Evolutionary conservation across 768 basidiomycete genomes (phyloP).

Genomic region (Russula virescens): DNA sequence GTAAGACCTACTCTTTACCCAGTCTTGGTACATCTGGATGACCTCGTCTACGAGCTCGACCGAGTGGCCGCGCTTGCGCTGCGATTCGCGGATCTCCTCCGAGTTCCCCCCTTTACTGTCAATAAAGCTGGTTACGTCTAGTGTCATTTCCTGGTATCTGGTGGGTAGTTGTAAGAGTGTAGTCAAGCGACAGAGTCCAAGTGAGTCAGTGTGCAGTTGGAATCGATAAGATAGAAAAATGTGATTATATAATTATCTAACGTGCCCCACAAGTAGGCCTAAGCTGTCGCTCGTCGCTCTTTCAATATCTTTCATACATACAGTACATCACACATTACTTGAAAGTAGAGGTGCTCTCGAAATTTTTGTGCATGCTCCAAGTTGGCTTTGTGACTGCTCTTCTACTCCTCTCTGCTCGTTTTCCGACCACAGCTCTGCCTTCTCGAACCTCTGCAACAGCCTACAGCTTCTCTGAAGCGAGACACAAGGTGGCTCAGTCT

Average conservation of each 20-base stretch:
- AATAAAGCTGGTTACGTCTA: constrained; percentile 76
- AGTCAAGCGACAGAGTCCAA: background rate
- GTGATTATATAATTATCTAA: constrained; percentile 11
- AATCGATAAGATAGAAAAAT: constrained; percentile 14
- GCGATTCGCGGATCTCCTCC: constrained; percentile 84
- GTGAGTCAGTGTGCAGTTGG: background rate
- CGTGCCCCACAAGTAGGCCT: background rate
- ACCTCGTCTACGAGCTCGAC: constrained; percentile 94
- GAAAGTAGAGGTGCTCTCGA: no score
- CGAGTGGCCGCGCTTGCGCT: constrained; percentile 82
- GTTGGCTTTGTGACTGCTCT: no score
- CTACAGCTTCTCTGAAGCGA: no score
- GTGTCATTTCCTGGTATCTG: constrained; percentile 50
- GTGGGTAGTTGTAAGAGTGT: background rate
- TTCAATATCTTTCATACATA: no score
- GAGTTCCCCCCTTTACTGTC: constrained; percentile 90
- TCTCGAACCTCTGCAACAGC: no score
- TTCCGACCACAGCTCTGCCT: no score
- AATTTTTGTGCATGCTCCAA: no score
- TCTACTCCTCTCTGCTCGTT: no score
- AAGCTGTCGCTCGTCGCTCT: no score
- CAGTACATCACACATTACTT: no score
- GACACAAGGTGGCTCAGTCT: no score
- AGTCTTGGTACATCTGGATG: constrained; percentile 84
- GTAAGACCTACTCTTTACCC: constrained; percentile 79